Evolutionary conservation across 805 yeast species (phyloP).

Genomic region (Tetrapisispora taiwanensis): DNA sequence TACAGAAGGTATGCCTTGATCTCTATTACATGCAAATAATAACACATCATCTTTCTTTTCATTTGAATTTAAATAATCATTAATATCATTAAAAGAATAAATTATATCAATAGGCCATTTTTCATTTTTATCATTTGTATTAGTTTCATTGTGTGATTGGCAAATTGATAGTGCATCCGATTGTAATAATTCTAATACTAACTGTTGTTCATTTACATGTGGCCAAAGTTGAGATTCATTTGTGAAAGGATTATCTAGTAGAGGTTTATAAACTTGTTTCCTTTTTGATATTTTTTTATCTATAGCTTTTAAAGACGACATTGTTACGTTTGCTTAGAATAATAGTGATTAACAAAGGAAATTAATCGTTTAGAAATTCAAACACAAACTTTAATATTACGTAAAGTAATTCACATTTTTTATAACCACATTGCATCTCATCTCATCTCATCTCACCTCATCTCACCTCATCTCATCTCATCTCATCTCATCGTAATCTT

Average conservation of each 20-base stretch:
- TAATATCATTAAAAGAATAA: slow-evolving; percentile 42
- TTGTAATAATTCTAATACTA: slow-evolving; percentile 33
- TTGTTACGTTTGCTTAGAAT: not conserved
- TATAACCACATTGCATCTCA: too few relatives aligned
- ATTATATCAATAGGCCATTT: slow-evolving; percentile 17
- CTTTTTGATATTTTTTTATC: slow-evolving; percentile 35
- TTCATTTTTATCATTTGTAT: not conserved
- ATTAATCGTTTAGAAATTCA: too few relatives aligned
- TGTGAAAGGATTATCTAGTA: slow-evolving; percentile 54
- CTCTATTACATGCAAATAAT: slow-evolving; percentile 55
- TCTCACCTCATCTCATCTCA: not conserved
- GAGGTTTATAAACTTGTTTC: slow-evolving; percentile 52
- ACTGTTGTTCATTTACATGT: slow-evolving; percentile 29
- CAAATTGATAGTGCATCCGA: slow-evolving; percentile 29
- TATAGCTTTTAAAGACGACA: slow-evolving; percentile 36
- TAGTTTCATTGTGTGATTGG: slow-evolving; percentile 17
- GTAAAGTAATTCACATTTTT: too few relatives aligned
- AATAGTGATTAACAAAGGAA: too few relatives aligned
- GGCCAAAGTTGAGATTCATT: slow-evolving; percentile 37
- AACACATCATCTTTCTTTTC: slow-evolving; percentile 20
- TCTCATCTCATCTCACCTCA: not conserved
- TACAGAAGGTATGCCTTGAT: slow-evolving; percentile 37
- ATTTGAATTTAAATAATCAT: slow-evolving; percentile 36
- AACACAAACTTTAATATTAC: too few relatives aligned
- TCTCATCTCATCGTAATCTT: not conserved